Base-by-base conservation (phyloP, 352 stramenopile genomes). In the Phytophthora boehmeriae region DNA sequence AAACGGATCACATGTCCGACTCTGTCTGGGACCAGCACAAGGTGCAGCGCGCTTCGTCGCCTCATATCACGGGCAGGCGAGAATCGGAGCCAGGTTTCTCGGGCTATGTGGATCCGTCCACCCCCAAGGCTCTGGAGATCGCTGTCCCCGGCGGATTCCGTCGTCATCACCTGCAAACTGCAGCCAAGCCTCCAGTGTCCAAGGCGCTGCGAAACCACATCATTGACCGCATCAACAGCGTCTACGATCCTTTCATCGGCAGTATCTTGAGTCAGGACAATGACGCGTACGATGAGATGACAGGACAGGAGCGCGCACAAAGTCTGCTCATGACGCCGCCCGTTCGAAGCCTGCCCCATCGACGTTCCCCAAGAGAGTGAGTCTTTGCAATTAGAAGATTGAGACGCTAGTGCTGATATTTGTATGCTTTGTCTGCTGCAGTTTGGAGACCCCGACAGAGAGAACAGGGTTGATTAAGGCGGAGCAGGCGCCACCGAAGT, bases 231-330 rank as follows among this genome's bases (percentile, higher is more conserved):
- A 89, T 94, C 48, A 75, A 81, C 48, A 79, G 68, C 47, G 83
- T 93, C 48, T 94, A 94, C 73, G 78, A 94, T 50, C 83, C 83
- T 32, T 91, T 94, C 54, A 94, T 94, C 51, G 80, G 80, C 50
- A 91, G 65, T 57, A 92, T 93, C 46, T 57, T 94, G 27, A 89
- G 81, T 46, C 86, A 94, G 47, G 84, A 92, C 71, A 92, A 91
- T 63, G 86, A 94, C 62, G 57, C 76, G 32, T 94, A 86, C 63
- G 83, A 92, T 53, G 78, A 89, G 54, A 79, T 94, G 62, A 75
- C 73, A 28, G 76, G 88, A 5, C 61, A 90, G 22, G 78, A 92
- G 41, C 82, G 83, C 9, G 81, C 72, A 9, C 55, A 78, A 38
- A 94, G 74, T 54, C 53, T 94, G 52, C 70, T 94, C 19, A 69